Evolutionary conservation across 2,329 filamentous ascomycete species (phyloP).

Genomic region (Leptodontidium sp.): DNA sequence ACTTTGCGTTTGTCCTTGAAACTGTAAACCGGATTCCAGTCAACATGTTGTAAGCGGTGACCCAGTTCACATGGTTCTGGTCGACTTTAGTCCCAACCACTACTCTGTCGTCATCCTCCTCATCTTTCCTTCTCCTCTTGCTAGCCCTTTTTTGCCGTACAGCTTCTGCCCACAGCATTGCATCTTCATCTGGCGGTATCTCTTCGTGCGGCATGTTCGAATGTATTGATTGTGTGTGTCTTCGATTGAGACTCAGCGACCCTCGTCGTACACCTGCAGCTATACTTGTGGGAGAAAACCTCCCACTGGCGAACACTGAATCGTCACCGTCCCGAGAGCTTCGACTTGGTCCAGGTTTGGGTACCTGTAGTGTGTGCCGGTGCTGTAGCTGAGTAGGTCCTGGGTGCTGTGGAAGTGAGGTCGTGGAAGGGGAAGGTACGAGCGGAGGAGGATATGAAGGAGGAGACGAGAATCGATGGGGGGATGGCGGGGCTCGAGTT

Average conservation of each 20-base stretch:
- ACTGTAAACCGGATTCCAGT: slow-evolving; percentile 98
- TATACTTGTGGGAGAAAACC: slow-evolving; percentile 73
- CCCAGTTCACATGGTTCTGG: slow-evolving; percentile 96
- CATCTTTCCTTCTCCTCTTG: slow-evolving; percentile 82
- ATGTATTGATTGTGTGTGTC: slow-evolving; percentile 84
- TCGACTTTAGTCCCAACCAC: slow-evolving; percentile 98
- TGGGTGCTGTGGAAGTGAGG: slow-evolving; percentile 51
- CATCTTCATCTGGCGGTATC: slow-evolving; percentile 86
- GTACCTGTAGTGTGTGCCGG: slow-evolving; percentile 88
- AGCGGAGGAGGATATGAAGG: slow-evolving; percentile 63
- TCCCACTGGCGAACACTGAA: slow-evolving; percentile 73
- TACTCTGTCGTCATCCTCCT: slow-evolving; percentile 91
- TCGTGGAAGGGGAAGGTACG: slow-evolving; percentile 52
- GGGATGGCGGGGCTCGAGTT: slow-evolving; percentile 44
- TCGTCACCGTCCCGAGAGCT: slow-evolving; percentile 79
- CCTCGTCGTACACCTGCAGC: slow-evolving; percentile 72
- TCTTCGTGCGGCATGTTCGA: slow-evolving; percentile 88
- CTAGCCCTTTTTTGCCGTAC: slow-evolving; percentile 91
- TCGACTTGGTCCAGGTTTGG: slow-evolving; percentile 70
- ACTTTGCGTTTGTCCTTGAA: slow-evolving; percentile 94
- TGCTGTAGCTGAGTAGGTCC: slow-evolving; percentile 72
- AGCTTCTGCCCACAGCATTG: slow-evolving; percentile 89
- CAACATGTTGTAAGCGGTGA: slow-evolving; percentile 99
- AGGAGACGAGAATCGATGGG: slow-evolving; percentile 71
- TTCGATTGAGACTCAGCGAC: slow-evolving; percentile 83